Evolutionary conservation across 768 basidiomycete species (phyloP).

Genomic region (Boletus subcaerulescens): DNA sequence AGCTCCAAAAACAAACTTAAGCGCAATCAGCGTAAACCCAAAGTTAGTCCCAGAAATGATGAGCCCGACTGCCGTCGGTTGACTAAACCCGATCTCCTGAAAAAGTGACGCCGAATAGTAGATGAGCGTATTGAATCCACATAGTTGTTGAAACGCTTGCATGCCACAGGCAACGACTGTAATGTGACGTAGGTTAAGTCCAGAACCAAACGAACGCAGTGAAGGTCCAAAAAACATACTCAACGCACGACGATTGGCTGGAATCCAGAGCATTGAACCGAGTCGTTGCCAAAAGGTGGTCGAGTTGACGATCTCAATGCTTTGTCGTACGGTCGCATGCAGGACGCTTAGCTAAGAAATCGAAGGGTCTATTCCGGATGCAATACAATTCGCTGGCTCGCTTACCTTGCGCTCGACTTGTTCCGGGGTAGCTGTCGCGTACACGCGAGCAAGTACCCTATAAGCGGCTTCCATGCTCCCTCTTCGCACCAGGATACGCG

Average conservation of each 20-base stretch:
- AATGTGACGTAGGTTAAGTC: not conserved
- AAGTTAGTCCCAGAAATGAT: conserved; percentile 80
- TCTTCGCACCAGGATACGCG: conserved; percentile 63
- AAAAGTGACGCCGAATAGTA: conserved; percentile 77
- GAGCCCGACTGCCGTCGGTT: conserved; percentile 78
- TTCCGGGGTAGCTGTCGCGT: conserved; percentile 57
- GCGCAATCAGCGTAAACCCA: conserved; percentile 70
- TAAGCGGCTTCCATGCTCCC: conserved; percentile 51
- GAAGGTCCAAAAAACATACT: conserved; percentile 38
- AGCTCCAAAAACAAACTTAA: conserved; percentile 41
- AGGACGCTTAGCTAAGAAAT: conserved; percentile 51
- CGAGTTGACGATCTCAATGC: conserved; percentile 56
- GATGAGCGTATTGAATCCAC: conserved; percentile 81
- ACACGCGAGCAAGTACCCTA: conserved; percentile 62
- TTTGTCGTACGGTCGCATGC: conserved; percentile 55
- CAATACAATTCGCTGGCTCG: not conserved
- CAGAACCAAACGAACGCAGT: not conserved
- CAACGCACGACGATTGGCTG: conserved; percentile 65
- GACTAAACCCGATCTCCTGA: conserved; percentile 75
- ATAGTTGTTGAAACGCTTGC: conserved; percentile 82
- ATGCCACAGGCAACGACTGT: conserved; percentile 75
- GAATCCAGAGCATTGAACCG: conserved; percentile 50
- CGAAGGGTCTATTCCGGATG: not conserved
- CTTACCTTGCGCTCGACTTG: conserved; percentile 65
- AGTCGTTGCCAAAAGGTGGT: conserved; percentile 60